These are phyloP conservation scores for Talaromyces sp. DNA, from an alignment of 2,329 filamentous ascomycete species.

Conservation along the genomic window DNA sequence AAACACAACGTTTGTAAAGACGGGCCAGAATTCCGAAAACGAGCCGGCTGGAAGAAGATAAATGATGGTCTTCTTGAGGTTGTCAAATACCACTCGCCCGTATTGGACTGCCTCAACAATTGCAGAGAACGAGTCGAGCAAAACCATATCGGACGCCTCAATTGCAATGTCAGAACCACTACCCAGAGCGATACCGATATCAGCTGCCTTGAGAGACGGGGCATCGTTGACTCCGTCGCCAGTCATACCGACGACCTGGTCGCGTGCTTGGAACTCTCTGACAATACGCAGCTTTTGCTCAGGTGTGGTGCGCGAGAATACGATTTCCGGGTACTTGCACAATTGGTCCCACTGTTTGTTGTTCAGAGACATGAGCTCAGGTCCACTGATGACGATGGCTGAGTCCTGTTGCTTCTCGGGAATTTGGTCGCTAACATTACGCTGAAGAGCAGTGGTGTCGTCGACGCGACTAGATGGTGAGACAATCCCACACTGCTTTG, in stretches of 20 bases:
- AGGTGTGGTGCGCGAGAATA: constrained; percentile 70
- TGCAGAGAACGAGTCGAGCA: constrained; percentile 64
- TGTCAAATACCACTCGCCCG: constrained; percentile 70
- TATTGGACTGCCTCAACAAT: constrained; percentile 68
- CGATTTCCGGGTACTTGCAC: constrained; percentile 61
- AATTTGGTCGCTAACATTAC: neutral
- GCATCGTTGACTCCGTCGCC: constrained; percentile 39
- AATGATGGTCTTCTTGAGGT: constrained; percentile 70
- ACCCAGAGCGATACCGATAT: constrained; percentile 55
- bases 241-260: constrained; percentile 52
- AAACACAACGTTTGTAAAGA: constrained; percentile 66
- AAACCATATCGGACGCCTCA: constrained; percentile 57
- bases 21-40: constrained; percentile 70
- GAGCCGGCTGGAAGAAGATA: constrained; percentile 67
- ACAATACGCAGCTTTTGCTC: constrained; percentile 77
- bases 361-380: constrained; percentile 60
- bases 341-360: constrained; percentile 65
- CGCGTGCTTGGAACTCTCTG: constrained; percentile 61
- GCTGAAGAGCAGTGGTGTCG: constrained; percentile 45
- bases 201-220: constrained; percentile 47
- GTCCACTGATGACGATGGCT: constrained; percentile 59
- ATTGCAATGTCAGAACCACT: constrained; percentile 56
- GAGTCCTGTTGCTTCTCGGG: neutral
- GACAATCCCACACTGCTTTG: constrained; percentile 65
- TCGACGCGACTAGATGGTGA: constrained; percentile 49